Conservation (phyloP, 331 rosid genomes). For the Stylosanthes scabra region DNA sequence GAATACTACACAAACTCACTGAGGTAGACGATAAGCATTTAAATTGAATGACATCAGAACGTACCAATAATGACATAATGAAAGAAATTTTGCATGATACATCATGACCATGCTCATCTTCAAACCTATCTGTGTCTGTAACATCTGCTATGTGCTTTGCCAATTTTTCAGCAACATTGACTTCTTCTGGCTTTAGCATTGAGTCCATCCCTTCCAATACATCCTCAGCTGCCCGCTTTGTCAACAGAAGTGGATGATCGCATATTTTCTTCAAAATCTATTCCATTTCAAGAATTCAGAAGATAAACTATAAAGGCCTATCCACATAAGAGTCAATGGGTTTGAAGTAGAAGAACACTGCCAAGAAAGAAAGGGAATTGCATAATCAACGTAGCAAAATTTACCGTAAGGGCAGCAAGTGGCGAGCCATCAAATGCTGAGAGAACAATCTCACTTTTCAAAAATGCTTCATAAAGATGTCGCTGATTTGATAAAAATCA, state of each 20-base stretch:
- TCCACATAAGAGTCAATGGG: neutral
- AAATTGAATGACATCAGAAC: conserved; percentile 3
- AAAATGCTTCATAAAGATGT: conserved; percentile 85
- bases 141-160: conserved; percentile 90
- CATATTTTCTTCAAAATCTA: conserved; percentile 96
- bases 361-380: conserved; percentile 13
- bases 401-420: conserved; percentile 92
- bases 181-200: conserved; percentile 75
- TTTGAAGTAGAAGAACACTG: neutral
- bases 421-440: conserved; percentile 98
- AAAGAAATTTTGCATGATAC: conserved; percentile 91
- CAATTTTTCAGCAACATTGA: conserved; percentile 72
- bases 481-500: conserved; percentile 59
- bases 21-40: no score
- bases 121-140: conserved; percentile 67
- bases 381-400: conserved; percentile 23
- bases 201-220: conserved; percentile 92
- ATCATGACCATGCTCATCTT: conserved; percentile 64
- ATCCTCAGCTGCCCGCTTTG: conserved; percentile 97
- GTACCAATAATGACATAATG: conserved; percentile 84
- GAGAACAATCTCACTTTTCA: conserved; percentile 90
- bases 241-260: conserved; percentile 91
- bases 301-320: neutral
- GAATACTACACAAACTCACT: no score
- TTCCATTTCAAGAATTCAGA: conserved; percentile 19